Evolutionary conservation across 768 basidiomycete species (phyloP).

Genomic region (Tricholoma furcatifolium): DNA sequence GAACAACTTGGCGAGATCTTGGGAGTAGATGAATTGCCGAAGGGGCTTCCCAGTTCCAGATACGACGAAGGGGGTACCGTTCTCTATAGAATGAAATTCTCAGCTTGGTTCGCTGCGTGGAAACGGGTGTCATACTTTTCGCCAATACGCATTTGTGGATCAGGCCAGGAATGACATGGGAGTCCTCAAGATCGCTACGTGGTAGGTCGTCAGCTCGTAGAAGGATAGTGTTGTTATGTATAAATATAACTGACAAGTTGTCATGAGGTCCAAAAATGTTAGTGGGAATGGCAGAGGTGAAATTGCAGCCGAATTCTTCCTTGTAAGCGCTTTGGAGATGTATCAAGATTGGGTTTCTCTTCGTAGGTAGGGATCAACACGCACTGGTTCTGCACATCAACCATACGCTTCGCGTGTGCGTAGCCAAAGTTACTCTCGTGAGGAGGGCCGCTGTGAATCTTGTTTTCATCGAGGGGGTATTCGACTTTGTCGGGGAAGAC

Average conservation of each 20-base stretch:
- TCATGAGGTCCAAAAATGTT: constrained; percentile 96
- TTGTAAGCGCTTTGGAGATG: constrained; percentile 77
- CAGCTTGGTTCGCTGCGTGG: not conserved
- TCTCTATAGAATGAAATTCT: constrained; percentile 43
- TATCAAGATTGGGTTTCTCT: not conserved
- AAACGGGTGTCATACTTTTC: constrained; percentile 54
- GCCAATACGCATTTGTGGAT: constrained; percentile 93
- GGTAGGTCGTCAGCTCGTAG: constrained; percentile 4
- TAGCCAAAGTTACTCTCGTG: constrained; percentile 97
- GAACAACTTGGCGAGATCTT: constrained; percentile 92
- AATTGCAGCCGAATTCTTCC: constrained; percentile 92
- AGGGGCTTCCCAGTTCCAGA: constrained; percentile 89
- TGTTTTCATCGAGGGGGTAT: constrained; percentile 90
- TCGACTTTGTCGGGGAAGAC: constrained; percentile 95
- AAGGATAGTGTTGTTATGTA: not conserved
- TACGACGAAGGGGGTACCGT: constrained; percentile 83
- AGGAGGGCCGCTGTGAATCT: constrained; percentile 90
- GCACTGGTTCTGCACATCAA: constrained; percentile 93
- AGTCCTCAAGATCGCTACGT: constrained; percentile 76
- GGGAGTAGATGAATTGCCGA: constrained; percentile 98
- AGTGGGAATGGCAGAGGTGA: constrained; percentile 95
- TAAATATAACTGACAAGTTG: constrained; percentile 65
- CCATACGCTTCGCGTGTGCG: constrained; percentile 92
- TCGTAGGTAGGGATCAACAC: constrained; percentile 19
- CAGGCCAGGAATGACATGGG: constrained; percentile 93